Percentiles rank a stretch among this genome's conserved stretches.
These are phyloP conservation scores for Cornus florida DNA, from an alignment of 148 eudicot species.

Conservation along the genomic window DNA sequence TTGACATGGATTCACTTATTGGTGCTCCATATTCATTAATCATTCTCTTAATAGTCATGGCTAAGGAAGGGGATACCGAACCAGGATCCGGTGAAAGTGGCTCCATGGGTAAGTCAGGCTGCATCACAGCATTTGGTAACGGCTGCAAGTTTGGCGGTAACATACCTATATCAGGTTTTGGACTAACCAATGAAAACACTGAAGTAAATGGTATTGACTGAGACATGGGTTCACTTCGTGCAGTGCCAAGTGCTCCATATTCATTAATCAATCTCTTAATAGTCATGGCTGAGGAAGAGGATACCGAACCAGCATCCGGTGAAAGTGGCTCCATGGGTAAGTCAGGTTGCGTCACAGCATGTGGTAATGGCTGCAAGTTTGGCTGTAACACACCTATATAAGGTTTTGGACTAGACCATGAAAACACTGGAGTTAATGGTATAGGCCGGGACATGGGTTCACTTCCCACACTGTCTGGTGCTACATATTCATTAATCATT, in stretches of 20 bases:
- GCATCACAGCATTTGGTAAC: slow-evolving; percentile 2
- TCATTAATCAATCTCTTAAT: neutral
- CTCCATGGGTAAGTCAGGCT: neutral
- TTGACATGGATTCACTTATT: neutral
- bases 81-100: neutral
- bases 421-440: neutral
- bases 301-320: too few relatives aligned
- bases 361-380: neutral
- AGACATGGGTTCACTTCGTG: neutral
- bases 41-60: neutral
- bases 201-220: neutral
- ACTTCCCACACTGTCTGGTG: neutral
- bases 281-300: neutral
- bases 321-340: neutral
- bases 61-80: neutral
- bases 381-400: neutral
- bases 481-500: neutral
- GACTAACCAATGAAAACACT: neutral
- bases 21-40: neutral
- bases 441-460: too few relatives aligned
- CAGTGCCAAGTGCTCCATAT: neutral
- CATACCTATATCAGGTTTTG: neutral
- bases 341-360: slow-evolving; percentile 2
- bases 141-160: neutral
- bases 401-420: neutral